Conservation (phyloP, 2,329 filamentous ascomycete species). For the Colletotrichum siamense region DNA sequence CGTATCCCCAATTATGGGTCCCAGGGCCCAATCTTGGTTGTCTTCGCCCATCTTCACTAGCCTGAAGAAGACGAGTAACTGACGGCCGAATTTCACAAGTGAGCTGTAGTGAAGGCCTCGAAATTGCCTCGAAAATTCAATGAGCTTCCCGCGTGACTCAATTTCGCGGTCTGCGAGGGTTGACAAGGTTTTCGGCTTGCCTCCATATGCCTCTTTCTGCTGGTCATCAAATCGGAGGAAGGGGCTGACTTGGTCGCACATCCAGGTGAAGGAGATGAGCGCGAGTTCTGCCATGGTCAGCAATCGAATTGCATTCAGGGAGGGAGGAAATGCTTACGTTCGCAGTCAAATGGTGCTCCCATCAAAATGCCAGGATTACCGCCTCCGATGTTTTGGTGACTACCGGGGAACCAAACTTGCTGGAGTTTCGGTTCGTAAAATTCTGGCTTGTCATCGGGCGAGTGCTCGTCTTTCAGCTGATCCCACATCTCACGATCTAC, state of each 20-base stretch:
- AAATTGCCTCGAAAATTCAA: too few relatives aligned
- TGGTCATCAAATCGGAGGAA: neutral
- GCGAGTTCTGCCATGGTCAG: neutral
- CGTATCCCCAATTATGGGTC: too few relatives aligned
- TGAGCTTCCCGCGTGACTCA: too few relatives aligned
- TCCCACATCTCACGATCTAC: neutral
- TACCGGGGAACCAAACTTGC: conserved; percentile 19
- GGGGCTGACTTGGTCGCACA: conserved; percentile 6
- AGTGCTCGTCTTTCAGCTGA: neutral
- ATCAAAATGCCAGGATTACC: neutral
- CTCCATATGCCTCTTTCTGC: too few relatives aligned
- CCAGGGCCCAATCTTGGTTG: too few relatives aligned
- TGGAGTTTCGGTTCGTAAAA: neutral
- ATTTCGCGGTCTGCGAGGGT: neutral
- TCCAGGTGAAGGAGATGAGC: conserved; percentile 20
- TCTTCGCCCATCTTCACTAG: too few relatives aligned
- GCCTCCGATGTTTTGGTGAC: conserved; percentile 15
- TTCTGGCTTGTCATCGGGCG: too few relatives aligned
- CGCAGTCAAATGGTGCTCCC: neutral
- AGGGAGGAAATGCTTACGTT: neutral
- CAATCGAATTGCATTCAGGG: neutral
- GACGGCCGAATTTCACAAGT: too few relatives aligned
- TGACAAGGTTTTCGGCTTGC: neutral
- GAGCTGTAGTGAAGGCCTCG: too few relatives aligned
- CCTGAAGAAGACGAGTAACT: too few relatives aligned